Evolutionary conservation across 2,329 filamentous ascomycete genomes (phyloP).

Genomic region (Lizonia empirigonia): DNA sequence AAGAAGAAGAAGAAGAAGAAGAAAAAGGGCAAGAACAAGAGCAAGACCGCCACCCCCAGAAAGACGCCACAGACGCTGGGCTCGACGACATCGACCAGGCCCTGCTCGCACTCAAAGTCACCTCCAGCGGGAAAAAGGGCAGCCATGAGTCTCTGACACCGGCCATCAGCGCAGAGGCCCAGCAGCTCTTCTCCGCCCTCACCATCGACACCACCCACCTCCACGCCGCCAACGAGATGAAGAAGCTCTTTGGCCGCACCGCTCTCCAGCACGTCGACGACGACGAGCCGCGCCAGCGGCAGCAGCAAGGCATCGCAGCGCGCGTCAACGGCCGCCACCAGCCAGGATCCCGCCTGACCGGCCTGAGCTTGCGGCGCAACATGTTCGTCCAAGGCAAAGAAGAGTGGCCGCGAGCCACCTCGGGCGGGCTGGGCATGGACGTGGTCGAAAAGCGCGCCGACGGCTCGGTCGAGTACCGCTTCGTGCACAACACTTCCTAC

Average conservation of each 20-base stretch:
- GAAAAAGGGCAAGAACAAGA: constrained; percentile 62
- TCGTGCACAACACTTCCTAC: constrained; percentile 76
- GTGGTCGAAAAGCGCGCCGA: constrained; percentile 61
- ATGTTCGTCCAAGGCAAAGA: constrained; percentile 86
- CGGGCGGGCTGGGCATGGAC: constrained; percentile 84
- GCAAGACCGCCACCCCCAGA: constrained; percentile 28
- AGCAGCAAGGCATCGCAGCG: constrained; percentile 63
- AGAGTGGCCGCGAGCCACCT: constrained; percentile 79
- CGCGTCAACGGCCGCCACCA: constrained; percentile 62
- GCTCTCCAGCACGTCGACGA: constrained; percentile 63
- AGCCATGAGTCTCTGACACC: constrained; percentile 26
- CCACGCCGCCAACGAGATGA: constrained; percentile 91
- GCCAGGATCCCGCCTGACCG: constrained; percentile 65
- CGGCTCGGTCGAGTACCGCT: constrained; percentile 74
- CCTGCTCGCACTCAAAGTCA: constrained; percentile 61
- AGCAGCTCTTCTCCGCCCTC: constrained; percentile 61
- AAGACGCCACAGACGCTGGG: constrained; percentile 31
- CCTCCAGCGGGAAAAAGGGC: constrained; percentile 23
- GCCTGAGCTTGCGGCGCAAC: constrained; percentile 76
- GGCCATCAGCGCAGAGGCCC: constrained; percentile 46
- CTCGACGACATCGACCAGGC: constrained; percentile 72
- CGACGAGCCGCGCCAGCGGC: constrained; percentile 56
- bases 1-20: constrained; percentile 70
- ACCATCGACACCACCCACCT: constrained; percentile 73
- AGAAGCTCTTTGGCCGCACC: constrained; percentile 70